Base-by-base conservation (phyloP, 192 early-diverging fungal species). In the Coemansia furcata region DNA sequence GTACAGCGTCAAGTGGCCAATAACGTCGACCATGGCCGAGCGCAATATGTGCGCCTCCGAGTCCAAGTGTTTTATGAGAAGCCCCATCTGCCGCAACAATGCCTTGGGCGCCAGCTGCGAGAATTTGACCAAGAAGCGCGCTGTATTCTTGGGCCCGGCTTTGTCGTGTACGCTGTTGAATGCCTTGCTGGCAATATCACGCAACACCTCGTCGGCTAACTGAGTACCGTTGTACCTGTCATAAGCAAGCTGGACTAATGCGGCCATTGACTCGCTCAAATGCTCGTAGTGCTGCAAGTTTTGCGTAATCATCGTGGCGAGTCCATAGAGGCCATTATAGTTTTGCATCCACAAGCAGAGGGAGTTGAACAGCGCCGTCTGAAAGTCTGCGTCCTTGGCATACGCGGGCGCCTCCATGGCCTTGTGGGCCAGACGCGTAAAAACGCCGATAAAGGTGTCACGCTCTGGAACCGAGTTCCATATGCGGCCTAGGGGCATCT, bases 41-140 rank as follows among this genome's bases (percentile, higher is more conserved):
- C 98, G 84, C 78, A 99, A 88, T 5, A 89, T 86, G 75, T 96
- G 93, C 1, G 93, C 94, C 74, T 95, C 92, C 17, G 94, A 92
- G 81, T 97, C 96, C 44, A 99, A 77, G 52, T 93, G 93, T 0
- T 86, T 76, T 62, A 93, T 89, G 42, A 99, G 76, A 38, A 92
- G 75, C 32, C 89, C 91, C 86, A 99, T 93, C 62, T 96, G 91
- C 46, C 95, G 95, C 60, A 97, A 68, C 23, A 97, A 87, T 3
- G 90, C 77, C 66, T 90, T 92, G 43, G 95, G 95, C 10, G 83
- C 84, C 35, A 93, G 60, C 68, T 95, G 94, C 21, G 96, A 91
- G 26, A 98, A 72, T 33, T 87, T 86, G 3, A 93, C 82, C 32
- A 99, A 76, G 72, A 98, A 98, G 38, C 85, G 83, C 1, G 94